Evolutionary conservation across 257 asterid genomes (phyloP), one percentile per base, ranked within the genome.

Genomic region (Knoxia roxburghii): DNA sequence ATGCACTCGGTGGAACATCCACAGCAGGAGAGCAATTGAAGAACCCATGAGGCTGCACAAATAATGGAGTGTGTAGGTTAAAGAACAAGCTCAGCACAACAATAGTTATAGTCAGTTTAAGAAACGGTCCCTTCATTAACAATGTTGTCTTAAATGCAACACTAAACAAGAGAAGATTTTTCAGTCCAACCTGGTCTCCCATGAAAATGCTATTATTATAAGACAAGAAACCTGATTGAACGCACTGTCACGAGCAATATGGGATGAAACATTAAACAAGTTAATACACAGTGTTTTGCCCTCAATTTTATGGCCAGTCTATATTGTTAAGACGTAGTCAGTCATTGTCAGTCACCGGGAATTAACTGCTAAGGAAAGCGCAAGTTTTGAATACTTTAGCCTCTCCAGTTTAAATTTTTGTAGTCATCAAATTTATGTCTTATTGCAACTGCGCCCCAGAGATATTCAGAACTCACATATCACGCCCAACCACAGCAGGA

Each of bases 1-100:
- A 87, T 41, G 83, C 73, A 72, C 64, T 83, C 20, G 96, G 97
- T 2, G 97, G 97, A 39, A 92, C 95, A 61, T 92, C 98, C 50
- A 92, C 86, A 2, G 98, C 95, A 7, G 98, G 96, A 27, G 98
- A 92, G 78, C 98, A 87, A 74, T 92, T 89, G 82, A 92, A 92
- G 90, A 92, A 92, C 33, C 98, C 98, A n/a, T 89, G 95, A 0
- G 98, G 98, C 98, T 89, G 93, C 89, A 48, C 26, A 65, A 66
- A 17, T 23, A 60, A 58, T n/a, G n/a, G 12, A 10, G 12, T 18
- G 14, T 37, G 14, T 53, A 20, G 27, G 7, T 17, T 24, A 37
- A 57, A 9, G 5, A 11, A 7, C 46, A 33, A 33, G 39, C 46
- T 37, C 41, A 9, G 41, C 41, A 37, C 41, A n/a, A n/a, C 6